Evolutionary conservation across 495 filamentous ascomycete species (phyloP), one percentile per base, ranked within the genome.

Genomic region (Aspergillus cristatus): DNA sequence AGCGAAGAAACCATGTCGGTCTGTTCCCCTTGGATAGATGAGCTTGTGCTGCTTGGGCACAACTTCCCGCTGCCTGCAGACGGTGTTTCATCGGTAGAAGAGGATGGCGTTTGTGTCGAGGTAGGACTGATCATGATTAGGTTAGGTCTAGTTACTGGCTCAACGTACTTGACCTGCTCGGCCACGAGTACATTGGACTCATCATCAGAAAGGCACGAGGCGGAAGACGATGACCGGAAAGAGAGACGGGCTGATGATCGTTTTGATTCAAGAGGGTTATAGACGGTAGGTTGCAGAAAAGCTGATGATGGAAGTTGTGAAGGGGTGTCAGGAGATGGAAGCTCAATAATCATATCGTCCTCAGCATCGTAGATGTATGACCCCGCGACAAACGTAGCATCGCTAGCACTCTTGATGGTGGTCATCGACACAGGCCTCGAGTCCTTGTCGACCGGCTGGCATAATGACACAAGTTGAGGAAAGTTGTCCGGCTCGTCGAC

Each of bases 321-420:
- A 13, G 61, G 46, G 13, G 47, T 48, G 16, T 62, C 52, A 11
- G 63, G 55, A 0, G 55, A 60, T 0, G 60, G 54, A 18, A 65
- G 53, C 39, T 65, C 65, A n/a, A 65, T 52, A 17, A 66, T 53
- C 37, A 63, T 43, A 3, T 61, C 52, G 18, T 65, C 59, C 25
- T 64, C 58, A 8, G 51, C 45, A 30, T 61, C 58, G 33, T 65
- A 62, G 18, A 62, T 57, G 29, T 55, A 60, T 2, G 58, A 41
- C 22, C 59, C 56, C 18, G 59, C 58, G 7, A 40, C 51, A 14
- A 62, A 65, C 15, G 55, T 59, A 0, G 55, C 47, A 29, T 37
- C 52, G 31, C 61, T 65, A 37, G 45, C 61, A n/a, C 61, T 56
- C 44, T 67, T 68, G 32, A 66, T 44, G 1, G 65, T 68, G 15